Base-by-base conservation (phyloP, 768 basidiomycete species). In the Russula vinacea region DNA sequence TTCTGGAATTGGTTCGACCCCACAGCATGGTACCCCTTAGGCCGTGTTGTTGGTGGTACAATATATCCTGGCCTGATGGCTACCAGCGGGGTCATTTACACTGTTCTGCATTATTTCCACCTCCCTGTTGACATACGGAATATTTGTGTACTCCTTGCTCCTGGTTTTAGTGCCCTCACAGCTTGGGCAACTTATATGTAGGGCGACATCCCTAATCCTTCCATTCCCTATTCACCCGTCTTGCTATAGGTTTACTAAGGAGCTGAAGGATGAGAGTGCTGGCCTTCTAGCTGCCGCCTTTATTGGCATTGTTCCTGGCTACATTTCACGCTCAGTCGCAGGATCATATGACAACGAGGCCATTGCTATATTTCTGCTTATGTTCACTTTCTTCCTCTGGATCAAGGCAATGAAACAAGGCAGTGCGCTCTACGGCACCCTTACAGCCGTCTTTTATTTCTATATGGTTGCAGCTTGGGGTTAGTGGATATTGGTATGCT, bases 1-100 rank as follows among this genome's bases (percentile, higher is more conserved):
- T 98, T 99, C 78, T 99, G 97, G 97, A 99, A 99, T 73, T 99
- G 97, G 97, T 99, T 99, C 74, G 97, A 99, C 76, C 95, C 95
- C 24, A 97, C 96, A 4, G 96, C 96, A 69, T 99, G 97, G 97
- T 98, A 99, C 71, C 97, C 97, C 13, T 86, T 99, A 0, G 97
- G 97, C 51, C 93, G 97, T 71, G 94, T 97, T 56, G 97, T 98
- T 50, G 97, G 97, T 58, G 96, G 96, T 56, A 99, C 97, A 16
- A 91, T 99, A 71, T 99, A 98, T 73, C 97, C 97, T 19, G 97
- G 97, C 66, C 79, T 98, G 44, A 99, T 98, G 97, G 93, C 92
- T 32, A 99, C 97, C 26, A 93, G 93, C 69, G 97, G 96, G 58
- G 86, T 98, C 70, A 99, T 99, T 72, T 98, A 94, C 83, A 94